Evolutionary conservation across 2,329 filamentous ascomycete genomes (phyloP).

Genomic region (Apiospora malaysiana): DNA sequence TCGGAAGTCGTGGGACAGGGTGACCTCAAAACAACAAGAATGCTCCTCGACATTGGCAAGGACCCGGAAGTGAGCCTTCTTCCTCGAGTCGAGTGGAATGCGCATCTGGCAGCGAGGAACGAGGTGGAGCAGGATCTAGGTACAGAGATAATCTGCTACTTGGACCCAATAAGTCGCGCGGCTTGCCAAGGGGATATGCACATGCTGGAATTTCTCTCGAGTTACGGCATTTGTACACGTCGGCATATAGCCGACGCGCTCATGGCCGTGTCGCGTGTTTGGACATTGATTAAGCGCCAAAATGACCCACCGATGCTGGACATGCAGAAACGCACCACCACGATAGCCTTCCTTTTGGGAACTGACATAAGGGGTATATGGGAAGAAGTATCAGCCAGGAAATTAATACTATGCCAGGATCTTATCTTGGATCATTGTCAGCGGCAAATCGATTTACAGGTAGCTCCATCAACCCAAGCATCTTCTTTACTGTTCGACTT

Average conservation of each 20-base stretch:
- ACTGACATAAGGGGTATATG: not conserved
- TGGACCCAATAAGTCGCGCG: not conserved
- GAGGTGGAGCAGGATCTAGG: too few relatives aligned
- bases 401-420: not conserved
- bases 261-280: not conserved
- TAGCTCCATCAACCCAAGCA: not conserved
- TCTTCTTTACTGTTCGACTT: not conserved
- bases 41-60: not conserved
- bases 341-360: not conserved
- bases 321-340: not conserved
- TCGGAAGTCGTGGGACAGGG: not conserved
- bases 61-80: not conserved
- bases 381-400: not conserved
- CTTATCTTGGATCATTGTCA: not conserved
- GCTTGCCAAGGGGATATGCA: not conserved
- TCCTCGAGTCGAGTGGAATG: not conserved
- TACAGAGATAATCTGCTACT: too few relatives aligned
- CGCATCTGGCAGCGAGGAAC: too few relatives aligned
- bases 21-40: not conserved
- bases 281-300: not conserved
- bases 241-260: not conserved
- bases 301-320: too few relatives aligned
- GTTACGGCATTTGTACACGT: not conserved
- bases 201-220: not conserved
- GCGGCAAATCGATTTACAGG: not conserved